Evolutionary conservation across 176 grass and related monocot genomes (phyloP), one percentile per base, ranked within the genome.

Genomic region (Cenchrus americanus): DNA sequence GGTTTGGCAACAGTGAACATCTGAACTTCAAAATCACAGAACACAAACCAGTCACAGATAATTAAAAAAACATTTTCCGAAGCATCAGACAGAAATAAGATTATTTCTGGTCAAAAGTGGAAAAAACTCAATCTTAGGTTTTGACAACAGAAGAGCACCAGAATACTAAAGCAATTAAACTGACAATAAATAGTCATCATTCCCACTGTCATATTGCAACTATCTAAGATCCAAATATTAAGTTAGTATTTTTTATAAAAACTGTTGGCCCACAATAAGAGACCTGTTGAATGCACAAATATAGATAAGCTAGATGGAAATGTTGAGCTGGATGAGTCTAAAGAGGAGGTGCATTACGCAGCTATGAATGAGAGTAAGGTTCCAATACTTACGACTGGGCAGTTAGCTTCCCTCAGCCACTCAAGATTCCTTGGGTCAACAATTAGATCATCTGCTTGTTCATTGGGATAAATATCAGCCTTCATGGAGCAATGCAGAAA

Each of bases 391-490:
- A 98, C 95, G 90, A 98, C 90, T 61, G 95, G 95, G 62, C 95
- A 95, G 84, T 95, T 95, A 84, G 82, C 76, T 93, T 98, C 95
- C 84, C 95, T 94, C 67, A 98, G 84, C 95, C 89, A 98, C 83
- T 98, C 95, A 60, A 98, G 70, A 81, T 95, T 98, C 81, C 95
- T 94, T 90, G 95, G 95, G 73, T 98, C 95, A 78, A 98, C 90
- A 88, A 98, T 80, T 78, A 98, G 83, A 91, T 98, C 95, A 90
- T 93, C 95, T 98, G 85, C 46, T 40, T 71, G 61, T 59, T 24
- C 62, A 84, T 58, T 78, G 63, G 59, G 73, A 80, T 5, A 88
- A 37, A 73, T 30, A 24, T 61, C 42, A 74, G 12, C 19, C 14
- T 49, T 68, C 24, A 19, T 75, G 50, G 30, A 76, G 24, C 19